Evolutionary conservation across 164 flowering plant genomes (phyloP), one percentile per base, ranked within the genome.

Genomic region (Magnolia changhungtana): DNA sequence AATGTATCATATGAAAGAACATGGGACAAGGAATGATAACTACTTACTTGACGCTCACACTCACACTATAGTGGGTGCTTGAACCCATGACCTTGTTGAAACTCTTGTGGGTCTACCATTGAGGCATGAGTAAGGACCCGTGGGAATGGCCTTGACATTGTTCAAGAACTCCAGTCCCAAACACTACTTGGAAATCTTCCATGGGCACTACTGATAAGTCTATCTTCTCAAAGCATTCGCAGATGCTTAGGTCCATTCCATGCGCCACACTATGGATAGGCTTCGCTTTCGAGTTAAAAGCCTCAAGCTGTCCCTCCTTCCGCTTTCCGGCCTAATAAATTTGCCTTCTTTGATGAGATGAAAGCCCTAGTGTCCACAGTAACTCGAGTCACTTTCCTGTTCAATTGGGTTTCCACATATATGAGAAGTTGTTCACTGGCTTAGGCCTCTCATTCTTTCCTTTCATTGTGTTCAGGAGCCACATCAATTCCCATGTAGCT

Each of bases 271-370:
- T 50, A 8, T 50, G 51, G 18, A 69, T 9, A 14, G 72, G 72
- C 8, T 31, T 37, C 1, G 72, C 72, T n/a, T 69, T 8, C 5
- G 52, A 69, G 55, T 69, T 69, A 8, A 45, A 11, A 13, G 55
- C 72, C 52, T 69, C 31, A 9, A 69, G 52, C 72, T 7, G 45
- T 18, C 23, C 72, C 52, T 37, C 7, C 72, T 69, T 51, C 72
- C 31, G 2, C 31, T 2, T 29, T 29, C 31, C 2, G 2, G 31
- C 1, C 31, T 69, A n/a, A 50, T 2, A 45, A 37, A 3, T 31
- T 45, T 37, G 65, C 65, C n/a, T n/a, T n/a, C 65, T 61, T 3
- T 61, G 65, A 14, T 14, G 65, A 61, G 65, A 61, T n/a, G 20
- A 61, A 61, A n/a, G 16, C 20, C 16, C 20, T 14, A 14, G 65